These are phyloP conservation scores for Aureobasidium uvarum DNA, from an alignment of 2,329 filamentous ascomycete species.

Conservation along the genomic window DNA sequence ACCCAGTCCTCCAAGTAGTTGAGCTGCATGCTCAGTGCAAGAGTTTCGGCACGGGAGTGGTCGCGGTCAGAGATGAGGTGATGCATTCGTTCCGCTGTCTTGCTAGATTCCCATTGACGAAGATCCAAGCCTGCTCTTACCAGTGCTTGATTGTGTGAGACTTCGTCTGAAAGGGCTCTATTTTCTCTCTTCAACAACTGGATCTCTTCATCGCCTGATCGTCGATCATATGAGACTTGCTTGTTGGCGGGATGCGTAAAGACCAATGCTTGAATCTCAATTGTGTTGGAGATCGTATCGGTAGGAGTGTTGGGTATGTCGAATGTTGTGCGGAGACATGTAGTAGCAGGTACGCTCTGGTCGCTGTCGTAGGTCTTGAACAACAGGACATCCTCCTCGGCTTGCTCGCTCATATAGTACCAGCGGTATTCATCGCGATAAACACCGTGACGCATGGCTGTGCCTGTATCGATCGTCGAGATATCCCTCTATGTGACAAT, in stretches of 20 bases:
- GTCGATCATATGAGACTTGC: neutral
- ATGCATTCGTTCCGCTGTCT: slow-evolving; percentile 12
- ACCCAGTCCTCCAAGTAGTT: slow-evolving; percentile 27
- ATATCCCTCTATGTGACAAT: slow-evolving; percentile 31
- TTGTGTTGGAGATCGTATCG: neutral
- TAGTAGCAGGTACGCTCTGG: slow-evolving; percentile 28
- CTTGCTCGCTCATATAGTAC: slow-evolving; percentile 35
- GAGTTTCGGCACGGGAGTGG: slow-evolving; percentile 17
- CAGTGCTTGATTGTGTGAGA: neutral
- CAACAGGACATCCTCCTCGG: slow-evolving; percentile 32
- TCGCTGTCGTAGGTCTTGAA: slow-evolving; percentile 36
- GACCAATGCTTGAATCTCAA: slow-evolving; percentile 34
- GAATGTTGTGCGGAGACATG: slow-evolving; percentile 34
- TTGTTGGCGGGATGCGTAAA: slow-evolving; percentile 32
- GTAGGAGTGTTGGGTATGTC: slow-evolving; percentile 27
- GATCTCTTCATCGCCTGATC: neutral
- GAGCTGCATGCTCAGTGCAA: slow-evolving; percentile 21
- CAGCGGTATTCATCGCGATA: slow-evolving; percentile 35
- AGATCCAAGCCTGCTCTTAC: slow-evolving; percentile 8
- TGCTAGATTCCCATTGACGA: slow-evolving; percentile 2
- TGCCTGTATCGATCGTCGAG: slow-evolving; percentile 30
- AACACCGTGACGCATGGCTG: slow-evolving; percentile 32
- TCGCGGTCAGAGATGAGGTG: slow-evolving; percentile 29
- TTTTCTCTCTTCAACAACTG: neutral
- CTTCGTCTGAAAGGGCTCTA: neutral